These are phyloP conservation scores for Leccinum pseudoinsigne DNA, from an alignment of 1,284 basidiomycete genomes.

Conservation along the genomic window DNA sequence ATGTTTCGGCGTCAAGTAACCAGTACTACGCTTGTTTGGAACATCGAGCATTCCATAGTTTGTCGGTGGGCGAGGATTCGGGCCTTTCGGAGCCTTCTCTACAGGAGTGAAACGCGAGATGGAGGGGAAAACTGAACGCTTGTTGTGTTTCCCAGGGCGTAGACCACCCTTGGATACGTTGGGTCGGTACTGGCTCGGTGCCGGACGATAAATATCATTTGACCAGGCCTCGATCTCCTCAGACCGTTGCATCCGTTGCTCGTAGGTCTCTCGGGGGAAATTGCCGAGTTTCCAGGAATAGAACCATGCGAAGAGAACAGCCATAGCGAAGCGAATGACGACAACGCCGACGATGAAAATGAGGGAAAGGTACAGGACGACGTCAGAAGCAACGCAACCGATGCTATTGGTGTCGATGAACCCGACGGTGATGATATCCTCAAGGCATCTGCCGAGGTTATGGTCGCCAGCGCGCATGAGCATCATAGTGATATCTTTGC, in stretches of 20 bases:
- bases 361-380: slow-evolving; percentile 94
- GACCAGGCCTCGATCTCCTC: slow-evolving; percentile 97
- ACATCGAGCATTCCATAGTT: slow-evolving; percentile 75
- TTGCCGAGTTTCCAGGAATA: slow-evolving; percentile 92
- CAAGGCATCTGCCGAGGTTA: slow-evolving; percentile 77
- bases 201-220: slow-evolving; percentile 93
- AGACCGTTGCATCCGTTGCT: slow-evolving; percentile 90
- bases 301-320: slow-evolving; percentile 97
- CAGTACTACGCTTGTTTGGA: slow-evolving; percentile 60
- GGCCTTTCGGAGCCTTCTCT: slow-evolving; percentile 65
- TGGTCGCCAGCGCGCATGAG: slow-evolving; percentile 69
- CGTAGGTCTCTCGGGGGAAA: slow-evolving; percentile 92
- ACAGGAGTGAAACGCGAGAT: slow-evolving; percentile 87
- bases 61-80: slow-evolving; percentile 66
- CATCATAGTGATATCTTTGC: slow-evolving; percentile 85
- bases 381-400: slow-evolving; percentile 93
- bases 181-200: slow-evolving; percentile 89
- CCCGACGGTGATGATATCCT: slow-evolving; percentile 86
- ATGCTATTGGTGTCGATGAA: slow-evolving; percentile 94
- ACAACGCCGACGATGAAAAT: slow-evolving; percentile 98
- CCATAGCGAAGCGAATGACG: slow-evolving; percentile 94
- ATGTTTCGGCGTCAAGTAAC: slow-evolving; percentile 53
- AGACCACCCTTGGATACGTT: slow-evolving; percentile 77
- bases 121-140: slow-evolving; percentile 69
- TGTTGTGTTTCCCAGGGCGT: slow-evolving; percentile 52